Percentiles rank a stretch among this genome's conserved stretches.
These are phyloP conservation scores for Macroventuria anomochaeta DNA, from an alignment of 2,329 filamentous ascomycete genomes.

Conservation along the genomic window DNA sequence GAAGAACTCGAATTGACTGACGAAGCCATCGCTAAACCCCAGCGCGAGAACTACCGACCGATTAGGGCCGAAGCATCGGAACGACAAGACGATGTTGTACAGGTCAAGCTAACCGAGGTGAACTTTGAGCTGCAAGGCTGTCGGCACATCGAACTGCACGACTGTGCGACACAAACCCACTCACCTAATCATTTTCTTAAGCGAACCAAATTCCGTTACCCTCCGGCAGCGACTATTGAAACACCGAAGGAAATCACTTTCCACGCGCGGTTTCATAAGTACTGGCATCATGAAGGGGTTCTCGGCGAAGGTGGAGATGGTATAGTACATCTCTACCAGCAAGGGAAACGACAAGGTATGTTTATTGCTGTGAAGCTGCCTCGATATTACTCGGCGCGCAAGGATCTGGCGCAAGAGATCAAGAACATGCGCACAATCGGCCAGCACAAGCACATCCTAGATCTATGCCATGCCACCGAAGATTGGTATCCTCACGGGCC, in stretches of 20 bases:
- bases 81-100: background rate
- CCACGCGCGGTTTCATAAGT: background rate
- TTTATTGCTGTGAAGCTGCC: slow-evolving; percentile 9
- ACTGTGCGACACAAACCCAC: background rate
- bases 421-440: background rate
- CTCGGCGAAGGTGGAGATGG: slow-evolving; percentile 22
- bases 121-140: background rate
- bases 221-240: background rate
- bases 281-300: background rate
- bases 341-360: background rate
- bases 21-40: background rate
- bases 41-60: background rate
- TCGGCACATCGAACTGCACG: background rate
- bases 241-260: background rate
- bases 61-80: too few species aligned
- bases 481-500: slow-evolving; percentile 14
- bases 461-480: slow-evolving; percentile 9
- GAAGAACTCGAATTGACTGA: background rate
- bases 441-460: background rate
- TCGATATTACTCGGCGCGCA: background rate
- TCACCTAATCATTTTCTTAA: background rate
- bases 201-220: background rate
- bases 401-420: background rate
- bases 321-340: slow-evolving; percentile 8
- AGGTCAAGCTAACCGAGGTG: background rate